Evolutionary conservation across 129 eudicot genomes (phyloP).

Genomic region (Heracleum sosnowskyi): DNA sequence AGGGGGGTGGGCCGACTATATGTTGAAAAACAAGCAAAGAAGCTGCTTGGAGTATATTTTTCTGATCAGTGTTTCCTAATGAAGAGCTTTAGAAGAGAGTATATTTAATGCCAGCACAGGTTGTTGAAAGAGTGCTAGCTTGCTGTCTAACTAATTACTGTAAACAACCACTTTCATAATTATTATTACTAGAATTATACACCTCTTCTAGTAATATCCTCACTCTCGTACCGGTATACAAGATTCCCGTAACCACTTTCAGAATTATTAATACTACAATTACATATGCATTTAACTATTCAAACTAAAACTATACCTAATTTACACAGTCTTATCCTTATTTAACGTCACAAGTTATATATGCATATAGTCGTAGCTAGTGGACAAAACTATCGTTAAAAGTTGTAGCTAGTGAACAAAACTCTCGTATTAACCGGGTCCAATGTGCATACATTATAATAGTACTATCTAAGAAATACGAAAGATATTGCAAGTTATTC

Average conservation of each 20-base stretch:
- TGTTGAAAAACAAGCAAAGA: slow-evolving; percentile 13
- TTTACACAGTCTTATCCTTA: background rate
- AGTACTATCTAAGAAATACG: background rate
- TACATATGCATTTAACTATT: too few species aligned
- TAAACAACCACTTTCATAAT: slow-evolving; percentile 9
- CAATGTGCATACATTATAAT: background rate
- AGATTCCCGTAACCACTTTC: background rate
- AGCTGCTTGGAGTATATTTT: background rate
- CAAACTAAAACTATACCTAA: background rate
- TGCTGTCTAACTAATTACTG: background rate
- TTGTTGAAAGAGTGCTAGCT: slow-evolving; percentile 27
- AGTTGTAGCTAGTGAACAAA: background rate
- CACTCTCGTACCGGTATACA: background rate
- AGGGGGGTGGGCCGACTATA: slow-evolving; percentile 24
- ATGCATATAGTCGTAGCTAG: too few species aligned
- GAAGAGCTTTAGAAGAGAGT: background rate
- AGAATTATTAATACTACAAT: background rate
- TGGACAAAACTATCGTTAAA: too few species aligned
- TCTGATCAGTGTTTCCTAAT: slow-evolving; percentile 5
- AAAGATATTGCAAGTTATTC: background rate
- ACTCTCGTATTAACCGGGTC: background rate
- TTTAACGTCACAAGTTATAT: background rate
- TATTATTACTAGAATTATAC: background rate
- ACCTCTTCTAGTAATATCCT: background rate
- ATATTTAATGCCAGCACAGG: slow-evolving; percentile 34